Evolutionary conservation across 495 filamentous ascomycete species (phyloP), one percentile per base, ranked within the genome.

Genomic region (Barbatosphaeria neglecta): DNA sequence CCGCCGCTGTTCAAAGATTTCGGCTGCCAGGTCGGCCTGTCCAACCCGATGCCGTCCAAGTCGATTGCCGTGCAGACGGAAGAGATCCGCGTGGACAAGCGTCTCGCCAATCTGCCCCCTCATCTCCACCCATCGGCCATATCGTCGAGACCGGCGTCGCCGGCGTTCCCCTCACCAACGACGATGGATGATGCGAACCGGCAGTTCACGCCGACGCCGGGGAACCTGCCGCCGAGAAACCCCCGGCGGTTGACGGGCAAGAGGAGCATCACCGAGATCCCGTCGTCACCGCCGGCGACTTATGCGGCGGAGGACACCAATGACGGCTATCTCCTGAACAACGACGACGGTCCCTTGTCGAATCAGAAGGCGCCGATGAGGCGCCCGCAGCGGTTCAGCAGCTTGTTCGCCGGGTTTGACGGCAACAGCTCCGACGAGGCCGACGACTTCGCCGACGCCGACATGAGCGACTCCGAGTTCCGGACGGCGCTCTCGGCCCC

Each of bases 31-130:
- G 73, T 74, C 25, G 65, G 64, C 9, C 53, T 75, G 31, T 48
- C 64, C 13, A 49, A 53, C 53, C 53, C 61, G 47, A 54, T 62
- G 11, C 57, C 70, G 6, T 81, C 77, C 11, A 75, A 76, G 37
- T 87, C 87, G 15, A 55, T 76, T 16, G 81, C 84, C 4, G 77
- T 94, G 37, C 93, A 98, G 69, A 98, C 92, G 9, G 88, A 96
- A 46, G 82, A 84, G 50, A 94, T 95, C 50, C 70, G 81, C 38
- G 72, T 89, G 16, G 89, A 90, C 59, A 76, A 75, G 65, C 75
- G 87, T 44, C 69, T 83, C 22, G 73, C 81, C 37, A 84, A 77
- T 55, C 65, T 95, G 16, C 85, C 87, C 18, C 76, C 83, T 1
- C 83, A 89, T 57, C 70, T 95, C 42, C 76, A 85, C 25, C 83